phyloP scores from a whole-genome alignment of 2,329 filamentous ascomycete species.

The Fusarium sp. region DNA sequence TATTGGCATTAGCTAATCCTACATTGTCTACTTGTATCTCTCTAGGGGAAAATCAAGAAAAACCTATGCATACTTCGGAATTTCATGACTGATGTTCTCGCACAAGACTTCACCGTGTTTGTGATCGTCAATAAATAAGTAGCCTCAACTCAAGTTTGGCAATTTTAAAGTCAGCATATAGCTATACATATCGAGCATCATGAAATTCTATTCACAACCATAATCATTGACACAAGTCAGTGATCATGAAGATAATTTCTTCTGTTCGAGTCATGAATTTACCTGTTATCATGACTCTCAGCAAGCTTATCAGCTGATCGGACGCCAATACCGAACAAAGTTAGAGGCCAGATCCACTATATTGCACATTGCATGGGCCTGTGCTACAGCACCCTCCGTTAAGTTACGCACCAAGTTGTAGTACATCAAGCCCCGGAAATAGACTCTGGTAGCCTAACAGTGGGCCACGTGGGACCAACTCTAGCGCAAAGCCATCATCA shows the following conservation, averaged over 20 bases:
- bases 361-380: neutral
- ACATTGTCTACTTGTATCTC: no score
- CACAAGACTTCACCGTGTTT: no score
- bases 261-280: neutral
- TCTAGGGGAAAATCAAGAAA: no score
- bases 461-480: conserved; percentile 39
- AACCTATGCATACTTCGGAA: no score
- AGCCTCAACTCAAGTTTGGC: no score
- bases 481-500: neutral
- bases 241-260: neutral
- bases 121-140: no score
- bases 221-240: no score
- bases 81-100: no score
- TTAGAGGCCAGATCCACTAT: neutral
- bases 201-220: no score
- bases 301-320: neutral
- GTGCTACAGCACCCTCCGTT: neutral
- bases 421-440: neutral
- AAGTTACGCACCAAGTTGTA: neutral
- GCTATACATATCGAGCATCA: no score
- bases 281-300: neutral
- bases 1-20: no score
- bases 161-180: no score
- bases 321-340: neutral
- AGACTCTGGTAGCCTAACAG: conserved; percentile 19